These are phyloP conservation scores for Cucurbita maxima DNA, from an alignment of 306 rosid genomes.

Conservation along the genomic window DNA sequence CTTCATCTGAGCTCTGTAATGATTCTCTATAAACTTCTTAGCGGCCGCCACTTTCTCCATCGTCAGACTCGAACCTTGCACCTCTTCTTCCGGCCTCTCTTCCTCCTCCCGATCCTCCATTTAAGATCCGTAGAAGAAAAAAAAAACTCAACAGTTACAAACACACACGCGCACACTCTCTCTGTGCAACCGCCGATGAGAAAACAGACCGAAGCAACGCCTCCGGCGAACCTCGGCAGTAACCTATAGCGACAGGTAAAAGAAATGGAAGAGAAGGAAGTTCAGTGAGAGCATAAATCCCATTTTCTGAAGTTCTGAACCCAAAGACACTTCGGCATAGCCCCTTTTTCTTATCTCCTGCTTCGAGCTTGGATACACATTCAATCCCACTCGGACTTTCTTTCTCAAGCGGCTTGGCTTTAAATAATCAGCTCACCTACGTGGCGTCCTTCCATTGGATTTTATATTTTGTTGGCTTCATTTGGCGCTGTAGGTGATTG, in stretches of 20 bases:
- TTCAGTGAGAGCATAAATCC: conserved; percentile 7
- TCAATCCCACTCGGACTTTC: neutral
- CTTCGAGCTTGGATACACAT: conserved; percentile 2
- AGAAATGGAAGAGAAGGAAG: conserved; percentile 12
- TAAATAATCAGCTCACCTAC: neutral
- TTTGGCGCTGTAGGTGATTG: neutral
- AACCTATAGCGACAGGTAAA: conserved; percentile 34
- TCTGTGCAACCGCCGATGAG: conserved; percentile 15
- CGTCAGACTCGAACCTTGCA: conserved; percentile 71
- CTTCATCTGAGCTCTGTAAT: conserved; percentile 95
- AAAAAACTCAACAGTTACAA: conserved; percentile 4
- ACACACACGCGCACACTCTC: conserved; percentile 16
- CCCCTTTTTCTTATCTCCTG: conserved; percentile 12
- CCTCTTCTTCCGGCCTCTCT: conserved; percentile 49
- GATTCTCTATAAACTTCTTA: conserved; percentile 90
- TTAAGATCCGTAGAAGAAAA: neutral
- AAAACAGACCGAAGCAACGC: conserved; percentile 5
- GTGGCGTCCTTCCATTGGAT: neutral
- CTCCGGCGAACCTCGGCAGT: conserved; percentile 19
- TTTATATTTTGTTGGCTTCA: neutral
- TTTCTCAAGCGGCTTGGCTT: conserved; percentile 20
- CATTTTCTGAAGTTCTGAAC: neutral
- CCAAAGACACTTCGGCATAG: neutral
- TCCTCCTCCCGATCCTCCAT: conserved; percentile 79
- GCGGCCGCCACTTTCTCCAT: conserved; percentile 99